Evolutionary conservation across 768 basidiomycete species (phyloP).

Genomic region (Suillus weaverae): DNA sequence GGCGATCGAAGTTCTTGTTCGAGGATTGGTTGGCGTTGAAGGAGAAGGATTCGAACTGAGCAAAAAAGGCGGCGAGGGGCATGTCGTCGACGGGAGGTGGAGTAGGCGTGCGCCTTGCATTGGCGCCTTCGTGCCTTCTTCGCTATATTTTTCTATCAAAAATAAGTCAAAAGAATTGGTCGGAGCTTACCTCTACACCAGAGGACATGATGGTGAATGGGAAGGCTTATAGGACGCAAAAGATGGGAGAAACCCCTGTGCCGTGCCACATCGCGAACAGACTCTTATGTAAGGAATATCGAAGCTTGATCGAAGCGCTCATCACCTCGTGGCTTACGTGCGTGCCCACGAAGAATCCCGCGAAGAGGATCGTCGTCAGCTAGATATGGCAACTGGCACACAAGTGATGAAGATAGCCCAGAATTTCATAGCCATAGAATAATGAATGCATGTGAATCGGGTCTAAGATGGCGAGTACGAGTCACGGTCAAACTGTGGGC

Average conservation of each 20-base stretch:
- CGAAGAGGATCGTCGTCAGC: background rate
- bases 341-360: background rate
- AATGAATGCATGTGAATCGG: background rate
- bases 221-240: background rate
- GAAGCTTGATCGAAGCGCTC: too few relatives aligned
- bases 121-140: background rate
- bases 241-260: constrained; percentile 1
- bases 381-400: background rate
- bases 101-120: background rate
- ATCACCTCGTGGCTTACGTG: background rate
- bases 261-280: background rate
- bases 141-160: background rate
- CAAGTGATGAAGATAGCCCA: background rate
- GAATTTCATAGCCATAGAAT: background rate
- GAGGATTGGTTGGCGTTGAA: constrained; percentile 1
- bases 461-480: background rate
- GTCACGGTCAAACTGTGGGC: background rate
- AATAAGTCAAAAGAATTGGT: too few relatives aligned
- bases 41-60: background rate
- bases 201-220: background rate
- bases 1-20: constrained; percentile 2
- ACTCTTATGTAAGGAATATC: background rate
- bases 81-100: background rate
- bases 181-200: background rate
- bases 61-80: constrained; percentile 6